Evolutionary conservation across 345 rosid species (phyloP), one percentile per base, ranked within the genome.

Genomic region (Raphanus sativus): DNA sequence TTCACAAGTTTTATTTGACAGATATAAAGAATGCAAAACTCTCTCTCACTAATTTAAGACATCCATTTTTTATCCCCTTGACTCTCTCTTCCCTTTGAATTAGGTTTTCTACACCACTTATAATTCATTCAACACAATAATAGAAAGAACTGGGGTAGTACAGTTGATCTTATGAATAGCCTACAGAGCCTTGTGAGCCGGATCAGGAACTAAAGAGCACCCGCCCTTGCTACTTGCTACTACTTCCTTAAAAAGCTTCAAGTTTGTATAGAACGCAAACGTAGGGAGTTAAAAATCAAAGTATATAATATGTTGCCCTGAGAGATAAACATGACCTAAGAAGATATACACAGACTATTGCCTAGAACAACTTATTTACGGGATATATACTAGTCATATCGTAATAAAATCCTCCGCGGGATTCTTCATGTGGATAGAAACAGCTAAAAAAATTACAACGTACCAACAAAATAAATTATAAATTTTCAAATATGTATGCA

Each of bases 21-120:
- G 38, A 60, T 21, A 67, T 50, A 62, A 30, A 24, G 25, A 76
- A 67, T 26, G 62, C n/a, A 42, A 67, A 52, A 50, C 36, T 70
- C 28, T 60, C 2, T 58, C 15, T 42, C 62, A 66, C 77, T 78
- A 78, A 72, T 67, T 78, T 71, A 71, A 65, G 81, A 71, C 72
- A 59, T 56, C 38, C 54, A 65, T 25, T 16, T 24, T 38, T 55
- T 7, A 16, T 10, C 81, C 71, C 36, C 42, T 77, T 71, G 81
- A 70, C 81, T 60, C 73, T 77, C 76, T 71, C 59, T 56, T 71
- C 54, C 67, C 61, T 65, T 65, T 65, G 59, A 71, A 77, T 38
- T 70, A 9, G 16, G 56, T 32, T 69, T 15, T 5, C 17, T 54
- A 69, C 30, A 60, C 69, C 62, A n/a, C 28, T 68, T 61, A 24